Conservation (phyloP, 768 basidiomycete genomes). For the Hygrophoropsis aurantiaca region DNA sequence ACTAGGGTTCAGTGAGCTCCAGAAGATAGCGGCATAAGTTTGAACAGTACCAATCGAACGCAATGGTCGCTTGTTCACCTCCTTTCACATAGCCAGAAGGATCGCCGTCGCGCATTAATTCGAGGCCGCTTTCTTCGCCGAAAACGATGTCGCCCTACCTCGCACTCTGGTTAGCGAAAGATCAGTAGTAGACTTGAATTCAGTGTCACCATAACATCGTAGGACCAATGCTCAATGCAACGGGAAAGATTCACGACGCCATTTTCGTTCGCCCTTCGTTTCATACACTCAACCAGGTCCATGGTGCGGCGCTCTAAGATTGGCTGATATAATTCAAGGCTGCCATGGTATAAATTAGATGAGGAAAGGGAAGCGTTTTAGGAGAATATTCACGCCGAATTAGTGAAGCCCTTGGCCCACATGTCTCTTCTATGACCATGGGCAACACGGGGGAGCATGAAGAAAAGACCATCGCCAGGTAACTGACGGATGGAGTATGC, state of each 20-base stretch:
- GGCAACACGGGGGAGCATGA: constrained; percentile 21
- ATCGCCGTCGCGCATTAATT: background rate
- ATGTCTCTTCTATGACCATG: constrained; percentile 24
- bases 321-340: constrained; percentile 2
- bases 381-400: constrained; percentile 15
- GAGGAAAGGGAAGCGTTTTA: background rate
- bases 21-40: background rate
- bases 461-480: constrained; percentile 25
- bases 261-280: background rate
- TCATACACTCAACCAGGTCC: constrained; percentile 11
- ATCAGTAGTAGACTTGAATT: background rate
- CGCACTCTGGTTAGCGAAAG: no score
- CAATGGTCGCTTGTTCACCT: constrained; percentile 11
- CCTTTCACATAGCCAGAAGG: background rate
- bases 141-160: background rate
- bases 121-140: background rate
- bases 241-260: constrained; percentile 15
- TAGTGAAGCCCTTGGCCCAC: constrained; percentile 30
- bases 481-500: background rate
- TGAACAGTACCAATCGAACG: constrained; percentile 10
- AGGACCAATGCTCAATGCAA: constrained; percentile 19
- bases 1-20: constrained; percentile 10
- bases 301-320: constrained; percentile 1
- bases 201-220: constrained; percentile 22
- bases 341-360: background rate